A percentile compares a stretch with the other conserved stretches of the same genome.
These are phyloP conservation scores for Uncinocarpus reesii DNA, from an alignment of 2,329 filamentous ascomycete species.

Conservation along the genomic window DNA sequence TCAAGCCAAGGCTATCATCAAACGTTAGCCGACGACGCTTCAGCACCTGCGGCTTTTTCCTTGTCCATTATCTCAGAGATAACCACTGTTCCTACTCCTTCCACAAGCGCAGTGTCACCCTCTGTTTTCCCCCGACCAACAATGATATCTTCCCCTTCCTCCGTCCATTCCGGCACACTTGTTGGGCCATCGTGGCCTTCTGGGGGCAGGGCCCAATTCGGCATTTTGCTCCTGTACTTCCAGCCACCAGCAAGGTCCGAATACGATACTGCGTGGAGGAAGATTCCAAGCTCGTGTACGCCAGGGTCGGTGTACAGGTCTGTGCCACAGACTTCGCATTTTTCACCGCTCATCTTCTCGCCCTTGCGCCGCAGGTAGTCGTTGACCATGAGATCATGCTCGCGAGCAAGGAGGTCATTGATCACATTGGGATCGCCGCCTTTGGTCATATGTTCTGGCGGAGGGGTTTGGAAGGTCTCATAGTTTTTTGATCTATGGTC, in stretches of 20 bases:
- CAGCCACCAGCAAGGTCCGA: slow-evolving; percentile 72
- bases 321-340: slow-evolving; percentile 72
- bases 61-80: slow-evolving; percentile 11
- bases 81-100: slow-evolving; percentile 17
- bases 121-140: slow-evolving; percentile 25
- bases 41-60: neutral
- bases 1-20: neutral
- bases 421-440: slow-evolving; percentile 28
- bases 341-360: slow-evolving; percentile 81
- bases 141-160: slow-evolving; percentile 33
- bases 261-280: slow-evolving; percentile 85
- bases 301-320: slow-evolving; percentile 90
- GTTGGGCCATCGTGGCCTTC: slow-evolving; percentile 60
- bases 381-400: slow-evolving; percentile 73
- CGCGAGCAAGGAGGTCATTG: slow-evolving; percentile 34
- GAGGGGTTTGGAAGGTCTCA: slow-evolving; percentile 45
- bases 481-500: slow-evolving; percentile 57
- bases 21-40: neutral
- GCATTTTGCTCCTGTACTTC: slow-evolving; percentile 77
- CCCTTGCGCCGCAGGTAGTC: slow-evolving; percentile 82
- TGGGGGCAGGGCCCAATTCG: slow-evolving; percentile 77
- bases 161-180: slow-evolving; percentile 46
- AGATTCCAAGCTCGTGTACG: slow-evolving; percentile 79
- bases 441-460: slow-evolving; percentile 28
- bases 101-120: slow-evolving; percentile 18